phyloP scores from a whole-genome alignment of 495 filamentous ascomycete genomes.

The Apodospora peruviana region DNA sequence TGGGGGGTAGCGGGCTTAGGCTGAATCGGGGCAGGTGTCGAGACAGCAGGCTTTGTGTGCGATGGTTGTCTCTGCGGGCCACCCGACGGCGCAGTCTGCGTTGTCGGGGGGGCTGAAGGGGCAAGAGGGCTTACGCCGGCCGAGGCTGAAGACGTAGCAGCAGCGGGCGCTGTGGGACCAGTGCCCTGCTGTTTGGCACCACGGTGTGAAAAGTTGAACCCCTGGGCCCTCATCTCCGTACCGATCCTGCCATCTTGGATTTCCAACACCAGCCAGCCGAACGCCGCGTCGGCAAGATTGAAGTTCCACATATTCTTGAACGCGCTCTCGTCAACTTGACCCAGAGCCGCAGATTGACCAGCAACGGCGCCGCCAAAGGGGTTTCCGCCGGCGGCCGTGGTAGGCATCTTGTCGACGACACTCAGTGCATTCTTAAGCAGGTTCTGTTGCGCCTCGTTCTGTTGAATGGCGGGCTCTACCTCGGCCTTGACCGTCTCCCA shows the following conservation, averaged over 20 bases:
- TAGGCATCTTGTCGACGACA: slow-evolving; percentile 94
- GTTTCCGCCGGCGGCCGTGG: slow-evolving; percentile 87
- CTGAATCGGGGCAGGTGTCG: slow-evolving; percentile 38
- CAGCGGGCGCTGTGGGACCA: slow-evolving; percentile 28
- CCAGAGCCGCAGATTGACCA: slow-evolving; percentile 57
- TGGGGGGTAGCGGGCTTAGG: slow-evolving; percentile 50
- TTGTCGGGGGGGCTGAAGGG: slow-evolving; percentile 31
- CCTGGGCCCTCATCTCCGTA: slow-evolving; percentile 96
- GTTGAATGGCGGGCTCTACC: slow-evolving; percentile 85
- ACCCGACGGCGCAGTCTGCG: slow-evolving; percentile 25
- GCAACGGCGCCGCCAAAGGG: slow-evolving; percentile 85
- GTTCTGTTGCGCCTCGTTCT: slow-evolving; percentile 88
- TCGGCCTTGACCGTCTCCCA: slow-evolving; percentile 98
- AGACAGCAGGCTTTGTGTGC: slow-evolving; percentile 28
- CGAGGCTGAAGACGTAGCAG: slow-evolving; percentile 27
- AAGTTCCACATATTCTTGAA: slow-evolving; percentile 99
- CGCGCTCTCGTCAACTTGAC: slow-evolving; percentile 94
- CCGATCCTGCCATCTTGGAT: slow-evolving; percentile 91
- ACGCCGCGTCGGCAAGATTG: slow-evolving; percentile 95
- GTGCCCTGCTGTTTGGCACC: slow-evolving; percentile 51
- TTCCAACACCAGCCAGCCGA: slow-evolving; percentile 91
- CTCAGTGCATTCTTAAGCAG: slow-evolving; percentile 83
- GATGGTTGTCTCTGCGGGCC: slow-evolving; percentile 28
- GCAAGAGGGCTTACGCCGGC: slow-evolving; percentile 24
- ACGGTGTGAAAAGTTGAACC: slow-evolving; percentile 98